Percentiles rank a stretch among this genome's conserved stretches.
These are phyloP conservation scores for Magnaporthales sp. DNA, from an alignment of 2,329 filamentous ascomycete genomes.

Conservation along the genomic window DNA sequence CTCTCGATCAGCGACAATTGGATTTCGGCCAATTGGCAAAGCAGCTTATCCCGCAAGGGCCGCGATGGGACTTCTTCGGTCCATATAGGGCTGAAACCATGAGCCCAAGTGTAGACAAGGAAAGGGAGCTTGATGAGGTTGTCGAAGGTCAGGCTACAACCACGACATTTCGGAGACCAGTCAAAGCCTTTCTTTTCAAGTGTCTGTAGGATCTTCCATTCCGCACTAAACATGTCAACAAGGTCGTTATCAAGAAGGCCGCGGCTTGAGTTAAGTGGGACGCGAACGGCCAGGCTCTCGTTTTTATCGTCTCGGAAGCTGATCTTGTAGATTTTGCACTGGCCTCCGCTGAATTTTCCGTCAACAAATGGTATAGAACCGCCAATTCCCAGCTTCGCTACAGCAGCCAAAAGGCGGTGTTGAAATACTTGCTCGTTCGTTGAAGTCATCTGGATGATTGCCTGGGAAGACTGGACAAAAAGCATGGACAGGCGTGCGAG, in stretches of 20 bases:
- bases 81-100: background rate
- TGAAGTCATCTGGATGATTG: background rate
- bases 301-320: background rate
- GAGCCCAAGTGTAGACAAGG: background rate
- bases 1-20: background rate
- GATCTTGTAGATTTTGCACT: background rate
- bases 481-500: too few relatives aligned
- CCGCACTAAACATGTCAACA: background rate
- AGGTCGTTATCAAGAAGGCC: background rate
- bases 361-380: background rate
- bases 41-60: background rate
- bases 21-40: background rate
- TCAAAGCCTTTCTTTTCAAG: background rate
- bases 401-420: background rate
- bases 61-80: background rate
- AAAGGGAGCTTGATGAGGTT: slow-evolving; percentile 1
- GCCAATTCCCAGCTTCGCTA: background rate
- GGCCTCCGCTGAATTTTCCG: background rate
- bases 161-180: background rate
- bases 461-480: too few relatives aligned
- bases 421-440: background rate
- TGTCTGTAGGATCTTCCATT: background rate
- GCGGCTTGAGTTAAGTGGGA: background rate
- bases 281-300: background rate
- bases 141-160: background rate